phyloP scores from a whole-genome alignment of 1,284 basidiomycete genomes.

The Xanthoconium separans region DNA sequence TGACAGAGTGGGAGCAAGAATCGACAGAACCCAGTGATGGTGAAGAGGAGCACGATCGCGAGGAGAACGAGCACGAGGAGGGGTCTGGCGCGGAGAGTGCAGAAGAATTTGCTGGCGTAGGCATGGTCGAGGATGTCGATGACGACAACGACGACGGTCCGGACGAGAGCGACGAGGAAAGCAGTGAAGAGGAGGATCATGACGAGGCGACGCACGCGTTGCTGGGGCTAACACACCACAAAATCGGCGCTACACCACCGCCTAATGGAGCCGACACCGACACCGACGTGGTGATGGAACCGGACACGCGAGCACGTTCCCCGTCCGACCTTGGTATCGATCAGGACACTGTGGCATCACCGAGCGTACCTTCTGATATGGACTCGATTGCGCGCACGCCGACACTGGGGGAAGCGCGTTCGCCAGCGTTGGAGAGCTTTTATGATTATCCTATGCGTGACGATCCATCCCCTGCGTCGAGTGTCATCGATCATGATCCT shows the following conservation, averaged over 20 bases:
- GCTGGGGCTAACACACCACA: constrained; percentile 18
- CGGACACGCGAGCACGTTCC: neutral
- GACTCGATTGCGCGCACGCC: constrained; percentile 30
- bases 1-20: constrained; percentile 40
- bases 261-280: neutral
- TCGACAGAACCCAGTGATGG: constrained; percentile 45
- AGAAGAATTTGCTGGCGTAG: constrained; percentile 27
- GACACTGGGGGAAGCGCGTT: constrained; percentile 22
- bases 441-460: constrained; percentile 27
- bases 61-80: constrained; percentile 17
- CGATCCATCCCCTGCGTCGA: constrained; percentile 32
- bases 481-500: constrained; percentile 28
- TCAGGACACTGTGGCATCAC: constrained; percentile 21
- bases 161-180: constrained; percentile 17
- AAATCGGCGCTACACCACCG: constrained; percentile 2
- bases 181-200: constrained; percentile 17
- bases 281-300: constrained; percentile 5
- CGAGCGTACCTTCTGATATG: constrained; percentile 30
- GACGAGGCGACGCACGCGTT: constrained; percentile 33
- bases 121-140: constrained; percentile 15
- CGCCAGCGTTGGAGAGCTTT: constrained; percentile 29
- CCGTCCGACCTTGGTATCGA: constrained; percentile 10
- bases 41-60: constrained; percentile 13
- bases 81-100: constrained; percentile 23
- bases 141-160: constrained; percentile 1